Base-by-base conservation (phyloP, 2,329 filamentous ascomycete species). In the Fusarium piperis region DNA sequence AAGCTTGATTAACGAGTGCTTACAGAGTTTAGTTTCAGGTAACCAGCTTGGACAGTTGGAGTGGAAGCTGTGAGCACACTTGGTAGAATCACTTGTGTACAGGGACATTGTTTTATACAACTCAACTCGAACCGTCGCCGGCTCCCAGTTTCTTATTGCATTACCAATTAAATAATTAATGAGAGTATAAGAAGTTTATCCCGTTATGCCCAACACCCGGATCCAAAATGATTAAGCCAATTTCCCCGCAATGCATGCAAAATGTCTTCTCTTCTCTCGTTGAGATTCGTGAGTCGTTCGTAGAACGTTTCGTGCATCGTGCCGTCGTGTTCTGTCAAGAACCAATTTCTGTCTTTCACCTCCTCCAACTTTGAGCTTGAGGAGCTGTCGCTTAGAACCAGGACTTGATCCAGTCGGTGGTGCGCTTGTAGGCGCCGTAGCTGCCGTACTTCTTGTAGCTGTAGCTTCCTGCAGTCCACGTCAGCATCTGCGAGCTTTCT, bases 351-450 rank as follows among this genome's bases (percentile, higher is more conserved):
- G 26, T 44, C 12, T 41, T 41, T 28, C 44, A 48, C 23, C 6
- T 48, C 15, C 6, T 30, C 8, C 26, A 18, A 3, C 16, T 23
- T 18, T 13, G 3, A 48, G 20, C 44, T 30, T 16, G 13, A 46
- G 23, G 3, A 18, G 26, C 26, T 16, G 5, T 10, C 26, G 26
- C 26, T 56, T 62, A 72, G 59, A 72, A 73, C 52, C 69, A 41
- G 15, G 70, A 70, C 39, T 36, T 59, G 52, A 72, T 32, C 39
- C 60, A 72, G 11, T 71, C 63, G 1, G 52, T 51, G 9, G 67
- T 56, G 8, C 70, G 44, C 70, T 72, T 72, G 51, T 72, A 72
- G 6, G 62, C 26, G n/a, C 72, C 72, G 13, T 74, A 74, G 23
- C 32, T 62, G 6, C 35, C 9, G 38, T 73, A 73, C 3, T 44